A percentile compares a stretch with the other conserved stretches of the same genome.
phyloP scores from a whole-genome alignment of 768 basidiomycete genomes.

The Chalciporus chontae region DNA sequence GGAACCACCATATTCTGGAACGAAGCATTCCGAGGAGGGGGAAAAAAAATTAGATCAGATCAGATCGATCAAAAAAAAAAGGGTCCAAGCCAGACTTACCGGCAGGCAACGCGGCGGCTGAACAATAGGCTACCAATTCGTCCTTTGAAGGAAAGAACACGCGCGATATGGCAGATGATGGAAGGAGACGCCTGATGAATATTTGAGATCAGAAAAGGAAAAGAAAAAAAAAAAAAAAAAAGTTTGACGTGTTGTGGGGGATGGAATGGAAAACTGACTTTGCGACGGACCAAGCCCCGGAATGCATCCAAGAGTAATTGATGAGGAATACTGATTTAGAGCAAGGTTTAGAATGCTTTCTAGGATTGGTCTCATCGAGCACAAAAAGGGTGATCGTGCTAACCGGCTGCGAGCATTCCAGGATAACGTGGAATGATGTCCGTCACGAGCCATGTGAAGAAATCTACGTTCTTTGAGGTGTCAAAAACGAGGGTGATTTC shows the following conservation, averaged over 20 bases:
- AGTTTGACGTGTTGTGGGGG: not conserved
- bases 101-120: conserved; percentile 50
- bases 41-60: no score
- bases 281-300: conserved; percentile 61
- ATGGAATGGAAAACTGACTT: conserved; percentile 37
- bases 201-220: no score
- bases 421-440: conserved; percentile 71
- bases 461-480: conserved; percentile 60
- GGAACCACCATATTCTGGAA: conserved; percentile 64
- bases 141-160: conserved; percentile 62
- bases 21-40: not conserved
- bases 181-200: conserved; percentile 62
- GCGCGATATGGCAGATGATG: conserved; percentile 53
- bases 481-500: no score
- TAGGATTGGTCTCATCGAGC: not conserved
- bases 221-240: not conserved
- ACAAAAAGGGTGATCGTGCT: not conserved
- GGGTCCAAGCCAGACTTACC: conserved; percentile 21
- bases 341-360: not conserved
- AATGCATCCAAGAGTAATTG: conserved; percentile 74
- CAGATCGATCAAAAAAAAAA: not conserved
- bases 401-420: conserved; percentile 73
- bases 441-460: conserved; percentile 60
- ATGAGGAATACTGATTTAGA: conserved; percentile 55
- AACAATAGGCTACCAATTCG: conserved; percentile 55